Evolutionary conservation across 306 rosid genomes (phyloP), one percentile per base, ranked within the genome.

Genomic region (Cicer cuneatum): DNA sequence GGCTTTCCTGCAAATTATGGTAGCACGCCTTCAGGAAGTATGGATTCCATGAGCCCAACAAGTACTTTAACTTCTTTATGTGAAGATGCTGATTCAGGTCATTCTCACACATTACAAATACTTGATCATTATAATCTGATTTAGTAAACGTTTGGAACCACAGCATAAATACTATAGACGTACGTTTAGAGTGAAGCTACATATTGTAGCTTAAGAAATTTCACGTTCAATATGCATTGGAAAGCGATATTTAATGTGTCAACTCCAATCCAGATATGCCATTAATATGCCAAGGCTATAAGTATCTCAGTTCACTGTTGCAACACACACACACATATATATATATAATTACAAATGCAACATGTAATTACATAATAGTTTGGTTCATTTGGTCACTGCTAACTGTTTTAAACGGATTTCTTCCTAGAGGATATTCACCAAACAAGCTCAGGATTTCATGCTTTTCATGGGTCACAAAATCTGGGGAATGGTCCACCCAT

Each of bases 61-160:
- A 92, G 96, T 77, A 84, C 87, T 66, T 64, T 83, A 81, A 81
- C 97, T 35, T 90, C 98, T 19, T 76, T 85, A 29, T 90, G 84
- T 72, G 98, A 92, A 87, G 98, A 92, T 83, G 92, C 87, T 67
- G 98, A 92, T 83, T 85, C 89, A 46, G 98, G 98, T 92, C 80
- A 70, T 60, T 78, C 43, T 73, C 60, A 51, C 43, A 35, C 39
- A 5, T 66, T 67, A 53, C 5, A 47, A 19, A 19, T 29, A 66
- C 56, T 19, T 14, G 37, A 65, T 59, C n/a, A 19, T 69, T 80
- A 8, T 79, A 70, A 61, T 66, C 66, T 75, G 41, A 71, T 18
- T 53, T 39, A 29, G 35, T 29, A 29, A 29, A 29, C 35, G 35
- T 29, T 29, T 29, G 35, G 3, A 29, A 29, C 5, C 35, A 3